Conservation (phyloP, 495 filamentous ascomycete species). For the Aspergillus cristatus region DNA sequence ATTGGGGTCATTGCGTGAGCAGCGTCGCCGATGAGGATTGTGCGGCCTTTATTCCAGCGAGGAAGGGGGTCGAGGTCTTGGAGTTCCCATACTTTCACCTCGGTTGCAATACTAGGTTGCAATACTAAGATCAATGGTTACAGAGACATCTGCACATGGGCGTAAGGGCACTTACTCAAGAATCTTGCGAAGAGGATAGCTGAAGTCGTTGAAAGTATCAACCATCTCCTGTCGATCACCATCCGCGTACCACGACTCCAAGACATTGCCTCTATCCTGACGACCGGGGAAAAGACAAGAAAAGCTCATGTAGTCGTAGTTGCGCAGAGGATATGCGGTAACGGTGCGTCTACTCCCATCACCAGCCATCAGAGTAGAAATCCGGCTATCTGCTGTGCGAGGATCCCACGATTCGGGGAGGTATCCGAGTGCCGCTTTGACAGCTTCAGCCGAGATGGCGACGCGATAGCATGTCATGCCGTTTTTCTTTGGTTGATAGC, state of each 20-base stretch:
- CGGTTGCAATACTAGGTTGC: conserved; percentile 10
- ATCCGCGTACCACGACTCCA: conserved; percentile 3
- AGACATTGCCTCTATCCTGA: neutral
- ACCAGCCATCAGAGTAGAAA: neutral
- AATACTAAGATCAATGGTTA: too few species aligned
- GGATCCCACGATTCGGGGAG: neutral
- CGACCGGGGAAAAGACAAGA: conserved; percentile 2
- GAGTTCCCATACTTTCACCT: conserved; percentile 30
- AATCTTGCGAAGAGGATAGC: neutral
- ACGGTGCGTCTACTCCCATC: conserved; percentile 3
- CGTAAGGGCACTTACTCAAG: neutral
- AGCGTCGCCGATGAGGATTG: conserved; percentile 36
- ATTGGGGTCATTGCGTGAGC: conserved; percentile 36
- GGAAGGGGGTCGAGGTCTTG: conserved; percentile 33
- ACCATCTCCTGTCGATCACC: conserved; percentile 3
- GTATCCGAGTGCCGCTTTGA: neutral
- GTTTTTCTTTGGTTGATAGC: neutral
- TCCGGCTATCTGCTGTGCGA: neutral
- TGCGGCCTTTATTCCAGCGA: conserved; percentile 25
- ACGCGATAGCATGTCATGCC: neutral
- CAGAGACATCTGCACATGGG: too few species aligned
- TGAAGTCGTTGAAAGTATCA: conserved; percentile 2
- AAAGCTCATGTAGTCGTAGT: conserved; percentile 6
- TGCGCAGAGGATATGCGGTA: conserved; percentile 6
- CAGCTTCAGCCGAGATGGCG: neutral